Base-by-base conservation (phyloP, 495 filamentous ascomycete species). In the Hyaloscypha hepaticicola region DNA sequence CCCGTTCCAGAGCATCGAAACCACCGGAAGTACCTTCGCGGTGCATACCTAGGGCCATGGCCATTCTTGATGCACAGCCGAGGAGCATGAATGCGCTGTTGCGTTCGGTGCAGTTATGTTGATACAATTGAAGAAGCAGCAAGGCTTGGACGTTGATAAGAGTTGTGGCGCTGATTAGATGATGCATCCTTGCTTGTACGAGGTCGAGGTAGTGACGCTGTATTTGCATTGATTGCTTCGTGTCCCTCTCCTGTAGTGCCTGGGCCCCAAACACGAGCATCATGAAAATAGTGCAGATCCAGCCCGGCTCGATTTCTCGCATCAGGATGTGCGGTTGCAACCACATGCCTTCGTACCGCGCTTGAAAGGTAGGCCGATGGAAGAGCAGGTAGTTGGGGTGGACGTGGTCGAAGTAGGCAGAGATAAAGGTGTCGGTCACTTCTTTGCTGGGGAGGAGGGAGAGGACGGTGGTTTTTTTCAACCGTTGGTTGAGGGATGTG, bases 21-120 rank as follows among this genome's bases (percentile, higher is more conserved):
- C 73, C 69, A 21, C 66, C 70, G 16, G 72, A 70, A 3, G 73
- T 70, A 25, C 75, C 77, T 66, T 79, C 77, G 0, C 78, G 74
- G 52, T 82, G 80, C 70, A 82, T 76, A 8, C 80, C 80, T 6
- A 82, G 68, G 29, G 79, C 78, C 57, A 80, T 74, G 25, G 80
- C 77, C 55, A 82, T 73, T 16, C 78, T 71, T 6, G 74, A 72
- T 0, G 78, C 79, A 22, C 73, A 74, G 0, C 80, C 80, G 8
- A 79, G 72, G 11, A 81, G 65, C 48, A 75, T 79, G 75, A 78
- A 82, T 0, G 77, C 72, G 55, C 72, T 72, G 45, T 75, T 77
- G n/a, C 75, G 64, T 34, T 76, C 73, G 9, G 77, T 78, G 53
- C 72, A 75, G 55, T 82, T 82, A 64, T 82, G 79, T 29, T 77